A percentile compares a stretch with the other conserved stretches of the same genome.
Evolutionary conservation across 129 eudicot genomes (phyloP).

Genomic region (Centrapalus pauciflorus): DNA sequence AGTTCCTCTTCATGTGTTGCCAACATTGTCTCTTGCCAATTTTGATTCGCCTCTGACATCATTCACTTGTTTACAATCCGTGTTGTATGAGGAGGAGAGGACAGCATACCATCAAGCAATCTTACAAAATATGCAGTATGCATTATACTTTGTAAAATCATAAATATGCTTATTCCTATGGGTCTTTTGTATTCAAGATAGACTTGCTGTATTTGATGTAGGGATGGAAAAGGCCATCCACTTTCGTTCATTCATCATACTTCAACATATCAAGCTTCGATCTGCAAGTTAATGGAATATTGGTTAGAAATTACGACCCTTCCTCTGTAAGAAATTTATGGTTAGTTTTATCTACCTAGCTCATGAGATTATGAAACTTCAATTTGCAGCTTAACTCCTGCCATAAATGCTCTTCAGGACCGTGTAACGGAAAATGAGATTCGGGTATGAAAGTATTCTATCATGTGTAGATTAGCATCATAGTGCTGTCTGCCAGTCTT

Average conservation of each 20-base stretch:
- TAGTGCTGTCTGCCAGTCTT: too few species aligned
- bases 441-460: slow-evolving; percentile 47
- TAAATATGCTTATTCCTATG: not conserved
- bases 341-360: not conserved
- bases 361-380: not conserved
- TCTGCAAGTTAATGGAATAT: slow-evolving; percentile 95
- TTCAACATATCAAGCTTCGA: slow-evolving; percentile 96
- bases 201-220: slow-evolving; percentile 25
- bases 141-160: not conserved
- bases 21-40: slow-evolving; percentile 55
- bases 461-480: not conserved
- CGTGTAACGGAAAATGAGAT: slow-evolving; percentile 81
- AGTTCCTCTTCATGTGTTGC: slow-evolving; percentile 83
- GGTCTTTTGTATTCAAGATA: not conserved
- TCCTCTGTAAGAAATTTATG: not conserved
- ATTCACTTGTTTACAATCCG: slow-evolving; percentile 66
- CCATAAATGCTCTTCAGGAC: slow-evolving; percentile 77
- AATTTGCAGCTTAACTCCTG: slow-evolving; percentile 82
- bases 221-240: slow-evolving; percentile 93
- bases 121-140: slow-evolving; percentile 65
- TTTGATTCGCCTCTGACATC: slow-evolving; percentile 79
- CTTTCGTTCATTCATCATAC: slow-evolving; percentile 89
- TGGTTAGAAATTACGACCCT: slow-evolving; percentile 48
- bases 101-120: slow-evolving; percentile 84
- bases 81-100: slow-evolving; percentile 77